phyloP scores from a whole-genome alignment of 768 basidiomycete species.

The Lactarius pseudohatsudake region DNA sequence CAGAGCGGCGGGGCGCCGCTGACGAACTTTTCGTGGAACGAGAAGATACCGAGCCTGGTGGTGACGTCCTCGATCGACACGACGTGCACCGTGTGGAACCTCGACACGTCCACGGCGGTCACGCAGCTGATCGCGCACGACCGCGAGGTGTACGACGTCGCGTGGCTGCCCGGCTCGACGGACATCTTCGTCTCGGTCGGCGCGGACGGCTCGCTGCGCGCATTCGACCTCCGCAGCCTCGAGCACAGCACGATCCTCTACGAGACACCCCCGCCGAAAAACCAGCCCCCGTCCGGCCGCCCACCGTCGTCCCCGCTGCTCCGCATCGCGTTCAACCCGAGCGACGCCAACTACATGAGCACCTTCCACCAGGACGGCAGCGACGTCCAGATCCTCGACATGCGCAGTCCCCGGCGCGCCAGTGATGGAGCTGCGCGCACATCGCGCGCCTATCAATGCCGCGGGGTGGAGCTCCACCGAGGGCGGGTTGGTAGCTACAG shows the following conservation, averaged over 20 bases:
- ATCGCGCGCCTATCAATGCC: slow-evolving; percentile 79
- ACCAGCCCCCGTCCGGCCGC: slow-evolving; percentile 59
- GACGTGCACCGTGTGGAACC: slow-evolving; percentile 99
- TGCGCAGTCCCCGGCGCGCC: slow-evolving; percentile 97
- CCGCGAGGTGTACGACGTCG: slow-evolving; percentile 94
- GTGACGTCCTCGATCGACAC: slow-evolving; percentile 99
- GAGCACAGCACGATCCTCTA: slow-evolving; percentile 99
- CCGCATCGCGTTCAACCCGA: slow-evolving; percentile 87
- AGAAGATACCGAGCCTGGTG: slow-evolving; percentile 83
- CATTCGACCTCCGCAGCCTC: slow-evolving; percentile 93
- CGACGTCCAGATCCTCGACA: slow-evolving; percentile 92
- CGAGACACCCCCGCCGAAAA: slow-evolving; percentile 84
- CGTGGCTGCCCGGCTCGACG: slow-evolving; percentile 95
- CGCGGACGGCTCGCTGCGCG: slow-evolving; percentile 93
- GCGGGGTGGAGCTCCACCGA: slow-evolving; percentile 89
- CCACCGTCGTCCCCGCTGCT: slow-evolving; percentile 80
- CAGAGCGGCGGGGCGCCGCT: slow-evolving; percentile 84
- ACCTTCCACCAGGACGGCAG: slow-evolving; percentile 93
- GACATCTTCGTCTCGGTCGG: slow-evolving; percentile 99
- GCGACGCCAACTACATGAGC: slow-evolving; percentile 92
- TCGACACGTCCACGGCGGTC: slow-evolving; percentile 88
- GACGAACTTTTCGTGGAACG: slow-evolving; percentile 98
- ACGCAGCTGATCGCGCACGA: slow-evolving; percentile 98
- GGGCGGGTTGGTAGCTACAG: slow-evolving; percentile 81
- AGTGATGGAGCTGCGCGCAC: slow-evolving; percentile 86